Conservation (phyloP, 106 monocot genomes). For the Platanthera zijinensis region DNA sequence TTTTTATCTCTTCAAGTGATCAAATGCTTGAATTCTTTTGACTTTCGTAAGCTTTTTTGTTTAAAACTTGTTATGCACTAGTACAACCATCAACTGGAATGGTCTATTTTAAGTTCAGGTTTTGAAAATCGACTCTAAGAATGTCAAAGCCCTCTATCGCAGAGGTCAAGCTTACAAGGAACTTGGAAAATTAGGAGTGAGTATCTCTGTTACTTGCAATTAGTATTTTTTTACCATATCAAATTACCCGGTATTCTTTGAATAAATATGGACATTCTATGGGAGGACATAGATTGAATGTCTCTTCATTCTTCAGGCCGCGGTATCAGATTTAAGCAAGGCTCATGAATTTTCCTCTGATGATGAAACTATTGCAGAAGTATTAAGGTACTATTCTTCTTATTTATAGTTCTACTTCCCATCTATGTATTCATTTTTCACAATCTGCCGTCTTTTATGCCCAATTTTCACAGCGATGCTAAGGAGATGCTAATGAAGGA, state of each 20-base stretch:
- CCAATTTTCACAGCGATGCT: constrained; percentile 46
- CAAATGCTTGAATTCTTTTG: too few species aligned
- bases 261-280: background rate
- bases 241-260: background rate
- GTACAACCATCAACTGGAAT: background rate
- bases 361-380: constrained; percentile 85
- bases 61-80: background rate
- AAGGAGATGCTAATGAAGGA: constrained; percentile 41
- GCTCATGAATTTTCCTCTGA: constrained; percentile 81
- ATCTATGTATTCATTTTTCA: background rate
- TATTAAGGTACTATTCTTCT: constrained; percentile 40
- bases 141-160: constrained; percentile 96
- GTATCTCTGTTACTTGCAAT: background rate
- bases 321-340: constrained; percentile 62
- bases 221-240: background rate
- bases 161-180: constrained; percentile 99
- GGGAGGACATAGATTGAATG: background rate
- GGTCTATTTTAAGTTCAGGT: constrained; percentile 39
- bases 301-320: constrained; percentile 39
- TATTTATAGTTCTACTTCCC: background rate
- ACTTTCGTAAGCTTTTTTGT: background rate
- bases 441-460: background rate
- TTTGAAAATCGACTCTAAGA: constrained; percentile 58
- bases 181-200: constrained; percentile 67
- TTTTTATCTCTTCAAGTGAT: background rate